These are phyloP conservation scores for Sporobolomyces roseus DNA, from an alignment of 768 basidiomycete species.

Conservation along the genomic window DNA sequence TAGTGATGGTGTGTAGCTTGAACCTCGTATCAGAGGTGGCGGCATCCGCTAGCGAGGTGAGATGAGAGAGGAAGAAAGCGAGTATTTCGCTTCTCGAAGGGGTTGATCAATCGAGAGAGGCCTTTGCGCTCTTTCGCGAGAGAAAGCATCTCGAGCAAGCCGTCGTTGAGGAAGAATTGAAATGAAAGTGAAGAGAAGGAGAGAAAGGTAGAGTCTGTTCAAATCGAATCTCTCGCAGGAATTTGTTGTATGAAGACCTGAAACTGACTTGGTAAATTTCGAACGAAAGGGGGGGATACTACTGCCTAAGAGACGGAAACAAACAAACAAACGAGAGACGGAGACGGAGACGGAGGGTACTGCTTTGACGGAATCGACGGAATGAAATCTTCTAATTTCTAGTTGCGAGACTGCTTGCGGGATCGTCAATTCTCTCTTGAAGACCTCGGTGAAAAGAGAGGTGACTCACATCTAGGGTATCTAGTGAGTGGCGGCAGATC, in stretches of 20 bases:
- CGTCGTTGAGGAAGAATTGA: background rate
- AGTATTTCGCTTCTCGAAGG: background rate
- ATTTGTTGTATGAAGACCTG: no score
- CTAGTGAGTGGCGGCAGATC: conserved; percentile 12
- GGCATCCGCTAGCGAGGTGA: background rate
- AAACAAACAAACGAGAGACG: background rate
- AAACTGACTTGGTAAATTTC: background rate
- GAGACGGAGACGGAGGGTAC: background rate
- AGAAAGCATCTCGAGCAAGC: no score
- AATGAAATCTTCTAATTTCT: no score
- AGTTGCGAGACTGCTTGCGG: no score
- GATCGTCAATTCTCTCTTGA: no score
- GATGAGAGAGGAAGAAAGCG: background rate
- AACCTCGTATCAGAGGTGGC: background rate
- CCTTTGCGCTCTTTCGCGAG: background rate
- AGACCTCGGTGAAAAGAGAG: no score
- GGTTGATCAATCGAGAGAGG: background rate
- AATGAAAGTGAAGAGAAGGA: background rate
- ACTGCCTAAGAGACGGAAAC: background rate
- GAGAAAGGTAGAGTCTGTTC: background rate
- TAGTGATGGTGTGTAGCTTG: background rate
- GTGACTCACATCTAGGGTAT: background rate
- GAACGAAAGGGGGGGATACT: background rate
- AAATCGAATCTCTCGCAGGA: no score
- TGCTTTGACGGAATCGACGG: no score